Evolutionary conservation across 2,329 filamentous ascomycete species (phyloP).

Genomic region (Albifimbria verrucaria): DNA sequence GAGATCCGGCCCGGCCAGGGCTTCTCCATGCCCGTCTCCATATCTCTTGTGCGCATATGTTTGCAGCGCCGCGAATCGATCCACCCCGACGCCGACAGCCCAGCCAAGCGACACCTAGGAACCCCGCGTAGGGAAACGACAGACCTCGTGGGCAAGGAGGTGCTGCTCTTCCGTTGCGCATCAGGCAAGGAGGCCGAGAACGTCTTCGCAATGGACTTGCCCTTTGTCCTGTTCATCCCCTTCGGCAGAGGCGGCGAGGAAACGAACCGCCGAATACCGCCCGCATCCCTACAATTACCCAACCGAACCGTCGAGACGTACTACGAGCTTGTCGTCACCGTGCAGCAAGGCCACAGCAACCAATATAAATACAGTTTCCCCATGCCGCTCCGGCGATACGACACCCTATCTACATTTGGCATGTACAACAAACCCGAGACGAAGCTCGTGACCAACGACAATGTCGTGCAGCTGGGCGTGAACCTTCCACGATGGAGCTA

Average conservation of each 20-base stretch:
- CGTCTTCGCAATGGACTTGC: constrained; percentile 93
- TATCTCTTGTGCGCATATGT: constrained; percentile 92
- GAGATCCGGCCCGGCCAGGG: constrained; percentile 88
- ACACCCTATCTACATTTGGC: constrained; percentile 95
- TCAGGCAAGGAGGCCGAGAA: constrained; percentile 81
- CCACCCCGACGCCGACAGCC: constrained; percentile 90
- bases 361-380: constrained; percentile 92
- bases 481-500: constrained; percentile 95
- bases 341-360: constrained; percentile 83
- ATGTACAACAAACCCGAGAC: constrained; percentile 98
- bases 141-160: constrained; percentile 93
- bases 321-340: constrained; percentile 93
- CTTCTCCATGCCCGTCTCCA: constrained; percentile 80
- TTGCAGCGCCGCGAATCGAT: constrained; percentile 93
- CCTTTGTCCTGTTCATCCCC: constrained; percentile 96
- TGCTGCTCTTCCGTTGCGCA: constrained; percentile 83
- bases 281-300: constrained; percentile 84
- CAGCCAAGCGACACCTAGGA: constrained; percentile 87
- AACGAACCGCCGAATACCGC: constrained; percentile 83
- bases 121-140: constrained; percentile 86
- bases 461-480: constrained; percentile 86
- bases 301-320: constrained; percentile 94
- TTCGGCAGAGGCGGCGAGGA: constrained; percentile 90
- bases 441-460: constrained; percentile 81
- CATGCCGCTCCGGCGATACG: constrained; percentile 87